Evolutionary conservation across 306 rosid genomes (phyloP), one percentile per base, ranked within the genome.

Genomic region (Cicer yamashitae): DNA sequence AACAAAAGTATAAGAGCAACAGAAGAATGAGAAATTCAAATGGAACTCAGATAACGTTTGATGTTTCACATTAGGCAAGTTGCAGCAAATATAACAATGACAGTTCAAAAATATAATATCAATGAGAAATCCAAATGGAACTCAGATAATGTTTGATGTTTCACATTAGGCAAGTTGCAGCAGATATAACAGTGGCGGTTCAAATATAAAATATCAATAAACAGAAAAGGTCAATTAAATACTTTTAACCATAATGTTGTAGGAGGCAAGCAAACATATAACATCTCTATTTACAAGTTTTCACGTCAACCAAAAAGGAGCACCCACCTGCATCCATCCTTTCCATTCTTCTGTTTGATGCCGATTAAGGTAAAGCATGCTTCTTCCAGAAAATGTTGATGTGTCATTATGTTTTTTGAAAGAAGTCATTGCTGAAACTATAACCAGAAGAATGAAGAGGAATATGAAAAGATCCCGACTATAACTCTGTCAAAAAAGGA

Each of bases 271-370:
- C 61, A 79, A 13, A 45, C 20, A 54, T 53, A 64, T 41, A 58
- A 40, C 54, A 38, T 43, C 40, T 58, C n/a, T 60, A 56, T 73
- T 68, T 62, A 11, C 77, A 83, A 47, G 75, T 37, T 54, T 64
- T 30, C 22, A 13, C 67, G 76, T 44, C 73, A 76, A 13, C 66
- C 41, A 66, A 64, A 60, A 70, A 57, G 60, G 72, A 80, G 62
- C 20, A 84, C 96, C 86, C 80, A 92, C 99, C 98, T 96, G 99
- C 99, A 96, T 96, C 98, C 98, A 96, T 77, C 99, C 99, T 80
- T 89, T 96, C 99, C 99, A 96, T 74, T 96, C 99, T 78, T 96
- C 99, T 46, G 99, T 96, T 79, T 96, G 98, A 82, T 96, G 97
- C 56, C 99, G 92, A 83, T 96, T 96, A 64, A 96, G 97, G 83